Conservation (phyloP, 2,329 filamentous ascomycete species). For the Trichophyton simii region DNA sequence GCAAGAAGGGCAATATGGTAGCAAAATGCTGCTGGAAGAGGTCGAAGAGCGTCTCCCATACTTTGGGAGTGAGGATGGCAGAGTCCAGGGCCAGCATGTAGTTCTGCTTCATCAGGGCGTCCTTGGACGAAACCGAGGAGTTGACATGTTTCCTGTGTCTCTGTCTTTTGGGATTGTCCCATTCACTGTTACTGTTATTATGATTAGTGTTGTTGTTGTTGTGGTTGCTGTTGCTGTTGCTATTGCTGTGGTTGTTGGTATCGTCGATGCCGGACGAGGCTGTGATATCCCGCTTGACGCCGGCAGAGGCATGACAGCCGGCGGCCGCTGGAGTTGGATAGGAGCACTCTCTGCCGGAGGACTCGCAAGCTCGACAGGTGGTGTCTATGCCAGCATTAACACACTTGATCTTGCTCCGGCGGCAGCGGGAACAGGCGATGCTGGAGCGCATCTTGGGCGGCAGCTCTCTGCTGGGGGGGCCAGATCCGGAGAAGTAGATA, state of each 20-base stretch:
- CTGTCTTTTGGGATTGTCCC: slow-evolving; percentile 32
- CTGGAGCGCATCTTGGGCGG: slow-evolving; percentile 54
- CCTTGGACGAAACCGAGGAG: slow-evolving; percentile 21
- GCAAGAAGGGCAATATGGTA: slow-evolving; percentile 45
- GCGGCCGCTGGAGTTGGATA: slow-evolving; percentile 43
- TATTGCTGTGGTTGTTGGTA: slow-evolving; percentile 16
- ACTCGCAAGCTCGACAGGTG: slow-evolving; percentile 62
- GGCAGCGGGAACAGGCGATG: slow-evolving; percentile 64
- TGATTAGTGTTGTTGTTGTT: slow-evolving; percentile 10
- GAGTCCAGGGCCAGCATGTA: slow-evolving; percentile 39
- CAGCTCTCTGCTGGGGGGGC: background rate
- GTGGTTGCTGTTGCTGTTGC: background rate
- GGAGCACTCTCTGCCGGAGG: slow-evolving; percentile 57
- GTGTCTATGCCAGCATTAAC: slow-evolving; percentile 62
- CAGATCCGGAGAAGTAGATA: background rate
- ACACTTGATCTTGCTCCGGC: slow-evolving; percentile 77
- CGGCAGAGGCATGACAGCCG: slow-evolving; percentile 19
- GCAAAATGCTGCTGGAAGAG: slow-evolving; percentile 48
- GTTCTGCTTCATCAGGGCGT: slow-evolving; percentile 10
- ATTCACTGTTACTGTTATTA: slow-evolving; percentile 20
- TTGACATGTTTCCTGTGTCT: slow-evolving; percentile 26
- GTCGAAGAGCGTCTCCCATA: slow-evolving; percentile 47
- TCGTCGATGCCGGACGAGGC: slow-evolving; percentile 21
- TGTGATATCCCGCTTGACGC: slow-evolving; percentile 25
- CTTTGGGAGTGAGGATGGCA: slow-evolving; percentile 38